phyloP scores from a whole-genome alignment of 2,329 filamentous ascomycete genomes.

The Myriosclerotinia scirpicola region DNA sequence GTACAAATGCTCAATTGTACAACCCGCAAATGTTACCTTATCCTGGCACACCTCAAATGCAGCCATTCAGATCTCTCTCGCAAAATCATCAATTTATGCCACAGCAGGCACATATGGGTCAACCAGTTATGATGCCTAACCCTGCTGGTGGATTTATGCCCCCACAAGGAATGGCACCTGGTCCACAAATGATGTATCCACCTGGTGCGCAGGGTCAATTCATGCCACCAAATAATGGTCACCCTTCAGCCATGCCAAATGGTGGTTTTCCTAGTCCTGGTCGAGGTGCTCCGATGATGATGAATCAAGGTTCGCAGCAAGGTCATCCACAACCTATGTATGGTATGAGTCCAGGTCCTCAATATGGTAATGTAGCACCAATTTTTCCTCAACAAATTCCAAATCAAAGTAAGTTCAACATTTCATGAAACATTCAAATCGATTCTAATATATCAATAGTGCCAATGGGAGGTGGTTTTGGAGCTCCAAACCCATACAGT shows the following conservation, averaged over 20 bases:
- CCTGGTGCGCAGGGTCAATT: slow-evolving; percentile 62
- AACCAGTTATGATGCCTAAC: slow-evolving; percentile 79
- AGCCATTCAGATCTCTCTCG: slow-evolving; percentile 69
- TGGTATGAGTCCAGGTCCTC: slow-evolving; percentile 67
- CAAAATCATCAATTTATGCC: slow-evolving; percentile 72
- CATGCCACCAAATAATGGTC: slow-evolving; percentile 58
- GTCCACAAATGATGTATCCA: slow-evolving; percentile 83
- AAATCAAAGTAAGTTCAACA: slow-evolving; percentile 63
- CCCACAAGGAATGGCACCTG: slow-evolving; percentile 68
- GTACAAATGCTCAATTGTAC: slow-evolving; percentile 69
- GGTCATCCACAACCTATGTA: slow-evolving; percentile 68
- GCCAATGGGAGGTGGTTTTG: slow-evolving; percentile 61
- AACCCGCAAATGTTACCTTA: slow-evolving; percentile 70
- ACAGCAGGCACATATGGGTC: slow-evolving; percentile 68
- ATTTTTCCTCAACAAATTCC: slow-evolving; percentile 69
- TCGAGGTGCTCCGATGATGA: slow-evolving; percentile 84
- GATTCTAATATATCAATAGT: slow-evolving; percentile 50
- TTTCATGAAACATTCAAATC: slow-evolving; percentile 29
- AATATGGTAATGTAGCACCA: slow-evolving; percentile 49
- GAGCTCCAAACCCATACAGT: slow-evolving; percentile 61
- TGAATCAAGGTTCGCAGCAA: slow-evolving; percentile 89
- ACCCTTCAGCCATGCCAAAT: slow-evolving; percentile 59
- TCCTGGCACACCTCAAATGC: slow-evolving; percentile 68
- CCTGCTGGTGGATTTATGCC: slow-evolving; percentile 70
- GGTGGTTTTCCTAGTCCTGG: slow-evolving; percentile 89